Conservation (phyloP, 2,329 filamentous ascomycete species). For the Fusarium austroafricanum region DNA sequence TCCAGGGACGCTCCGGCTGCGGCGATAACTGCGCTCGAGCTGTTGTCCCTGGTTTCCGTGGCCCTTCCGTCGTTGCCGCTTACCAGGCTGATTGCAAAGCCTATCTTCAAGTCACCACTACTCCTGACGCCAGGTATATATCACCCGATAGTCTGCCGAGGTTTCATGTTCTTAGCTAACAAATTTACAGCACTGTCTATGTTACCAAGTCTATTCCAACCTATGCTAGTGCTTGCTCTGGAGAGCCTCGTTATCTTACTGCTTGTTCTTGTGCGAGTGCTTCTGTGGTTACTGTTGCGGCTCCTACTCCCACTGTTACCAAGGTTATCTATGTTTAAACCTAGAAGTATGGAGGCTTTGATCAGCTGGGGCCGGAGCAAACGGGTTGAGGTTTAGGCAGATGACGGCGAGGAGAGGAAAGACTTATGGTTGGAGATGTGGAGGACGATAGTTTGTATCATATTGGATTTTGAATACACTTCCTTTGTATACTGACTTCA, state of each 20-base stretch:
- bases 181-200: conserved; percentile 23
- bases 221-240: conserved; percentile 40
- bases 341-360: no score
- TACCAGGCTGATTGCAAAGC: conserved; percentile 35
- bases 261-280: conserved; percentile 37
- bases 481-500: background rate
- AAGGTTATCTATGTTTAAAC: conserved; percentile 22
- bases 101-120: conserved; percentile 34
- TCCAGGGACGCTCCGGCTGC: conserved; percentile 28
- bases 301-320: conserved; percentile 34
- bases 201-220: conserved; percentile 38
- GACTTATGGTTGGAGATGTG: background rate
- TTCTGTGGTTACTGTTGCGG: conserved; percentile 27
- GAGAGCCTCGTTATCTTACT: conserved; percentile 34
- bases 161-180: background rate
- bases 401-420: background rate
- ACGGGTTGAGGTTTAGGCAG: no score
- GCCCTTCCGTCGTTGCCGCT: conserved; percentile 15
- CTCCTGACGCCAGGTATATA: conserved; percentile 30
- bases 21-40: conserved; percentile 39
- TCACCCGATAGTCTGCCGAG: no score
- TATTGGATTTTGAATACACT: background rate
- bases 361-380: background rate
- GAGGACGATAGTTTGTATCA: background rate
- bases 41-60: conserved; percentile 31